Evolutionary conservation across 2,329 filamentous ascomycete genomes (phyloP).

Genomic region (Venturiaceae sp.): DNA sequence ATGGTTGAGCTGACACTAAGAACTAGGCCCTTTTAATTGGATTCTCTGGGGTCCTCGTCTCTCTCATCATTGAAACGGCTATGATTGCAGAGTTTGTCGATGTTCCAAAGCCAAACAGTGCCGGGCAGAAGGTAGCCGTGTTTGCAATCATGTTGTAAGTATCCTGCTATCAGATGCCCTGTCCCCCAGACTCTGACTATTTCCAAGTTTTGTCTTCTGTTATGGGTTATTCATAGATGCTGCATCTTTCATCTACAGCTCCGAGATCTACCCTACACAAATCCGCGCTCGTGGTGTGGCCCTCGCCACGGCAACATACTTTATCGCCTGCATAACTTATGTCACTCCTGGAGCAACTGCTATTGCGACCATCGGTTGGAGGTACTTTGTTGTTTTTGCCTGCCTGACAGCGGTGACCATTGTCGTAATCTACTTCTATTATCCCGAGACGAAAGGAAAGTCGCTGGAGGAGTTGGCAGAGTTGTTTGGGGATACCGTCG

Average conservation of each 20-base stretch:
- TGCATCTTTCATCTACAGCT: constrained; percentile 17
- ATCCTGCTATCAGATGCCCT: too few species aligned
- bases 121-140: constrained; percentile 24
- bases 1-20: constrained; percentile 5
- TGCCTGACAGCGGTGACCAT: constrained; percentile 4
- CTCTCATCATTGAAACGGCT: constrained; percentile 28
- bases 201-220: constrained; percentile 30
- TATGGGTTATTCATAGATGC: constrained; percentile 19
- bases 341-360: constrained; percentile 30
- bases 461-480: constrained; percentile 9
- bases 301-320: constrained; percentile 29
- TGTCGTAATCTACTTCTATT: constrained; percentile 3
- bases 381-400: neutral
- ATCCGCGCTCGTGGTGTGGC: constrained; percentile 30
- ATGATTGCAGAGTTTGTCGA: constrained; percentile 17
- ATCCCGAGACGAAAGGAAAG: constrained; percentile 2
- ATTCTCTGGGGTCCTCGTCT: constrained; percentile 33
- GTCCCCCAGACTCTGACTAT: constrained; percentile 4
- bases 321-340: constrained; percentile 19
- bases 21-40: constrained; percentile 20
- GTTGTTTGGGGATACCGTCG: constrained; percentile 13
- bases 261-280: constrained; percentile 32
- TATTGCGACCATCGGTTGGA: constrained; percentile 21
- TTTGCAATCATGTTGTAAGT: constrained; percentile 36
- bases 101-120: constrained; percentile 28